Base-by-base conservation (phyloP, 805 yeast species). In the Myxozyma mucilagina region DNA sequence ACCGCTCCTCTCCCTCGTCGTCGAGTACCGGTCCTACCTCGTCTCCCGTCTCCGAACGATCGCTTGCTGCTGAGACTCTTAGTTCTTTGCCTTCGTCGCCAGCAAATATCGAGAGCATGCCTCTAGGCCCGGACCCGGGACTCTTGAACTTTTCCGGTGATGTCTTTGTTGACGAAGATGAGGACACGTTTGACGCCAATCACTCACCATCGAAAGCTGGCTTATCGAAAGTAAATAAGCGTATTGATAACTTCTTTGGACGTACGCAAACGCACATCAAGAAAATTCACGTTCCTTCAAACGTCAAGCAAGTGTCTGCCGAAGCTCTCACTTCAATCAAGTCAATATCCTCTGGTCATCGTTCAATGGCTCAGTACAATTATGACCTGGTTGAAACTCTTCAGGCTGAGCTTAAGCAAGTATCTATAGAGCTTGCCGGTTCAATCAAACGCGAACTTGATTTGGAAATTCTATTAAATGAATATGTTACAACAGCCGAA, bases 371-470 rank as follows among this genome's bases (percentile, higher is more conserved):
- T 20, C 39, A 39, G 43, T 55, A 50, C 20, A 61, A 52, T 45
- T 53, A 48, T 32, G 57, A 64, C 9, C 59, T 63, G 2, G 60
- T 62, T 44, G 57, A 50, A 10, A 39, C 43, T 13, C 56, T 64
- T 13, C 61, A 64, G 48, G 24, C 45, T 14, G 68, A 65, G 52
- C 55, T 65, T 42, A 52, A 49, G 38, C 51, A 36, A 5, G 68
- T 64, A 32, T 56, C 68, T 14, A 44, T 51, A 8, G 68, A 65
- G 32, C 67, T 65, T 18, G 68, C 68, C 4, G 20, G 45, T 10
- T 63, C 68, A 11, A 54, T 65, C 44, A 65, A 64, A 55, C 61
- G 68, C 8, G 68, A 65, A 32, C 43, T 65, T 35, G 67, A 65
- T 18, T 50, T 65, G 20, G 68, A 65, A 59, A 52, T 48, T 50